A percentile compares a stretch with the other conserved stretches of the same genome.
phyloP scores from a whole-genome alignment of 2,329 filamentous ascomycete species.

The Pezicula rhizophila region DNA sequence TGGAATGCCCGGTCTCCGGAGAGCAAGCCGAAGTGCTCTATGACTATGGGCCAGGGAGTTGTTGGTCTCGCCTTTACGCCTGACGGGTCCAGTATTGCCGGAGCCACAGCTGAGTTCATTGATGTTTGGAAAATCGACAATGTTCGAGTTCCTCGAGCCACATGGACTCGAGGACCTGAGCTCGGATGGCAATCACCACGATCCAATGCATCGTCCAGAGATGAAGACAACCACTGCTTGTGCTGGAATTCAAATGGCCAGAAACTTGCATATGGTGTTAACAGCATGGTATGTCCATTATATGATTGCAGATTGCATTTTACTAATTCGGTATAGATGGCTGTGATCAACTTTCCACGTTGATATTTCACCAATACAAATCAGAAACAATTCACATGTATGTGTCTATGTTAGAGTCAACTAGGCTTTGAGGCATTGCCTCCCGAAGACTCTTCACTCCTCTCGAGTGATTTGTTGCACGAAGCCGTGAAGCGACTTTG shows the following conservation, averaged over 20 bases:
- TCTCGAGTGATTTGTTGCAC: too few relatives aligned
- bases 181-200: slow-evolving; percentile 54
- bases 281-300: slow-evolving; percentile 48
- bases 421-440: too few relatives aligned
- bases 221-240: slow-evolving; percentile 56
- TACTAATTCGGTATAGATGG: slow-evolving; percentile 17
- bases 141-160: slow-evolving; percentile 50
- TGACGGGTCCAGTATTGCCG: slow-evolving; percentile 57
- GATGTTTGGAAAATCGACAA: slow-evolving; percentile 62
- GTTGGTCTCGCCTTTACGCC: slow-evolving; percentile 57
- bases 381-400: too few relatives aligned
- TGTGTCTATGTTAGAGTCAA: too few relatives aligned
- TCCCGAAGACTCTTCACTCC: too few relatives aligned
- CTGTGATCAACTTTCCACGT: slow-evolving; percentile 20
- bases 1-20: slow-evolving; percentile 54
- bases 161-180: slow-evolving; percentile 50
- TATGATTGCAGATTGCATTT: not conserved
- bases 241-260: slow-evolving; percentile 58
- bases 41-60: slow-evolving; percentile 54
- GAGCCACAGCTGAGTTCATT: slow-evolving; percentile 51
- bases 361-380: slow-evolving; percentile 1
- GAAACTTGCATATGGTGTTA: slow-evolving; percentile 57
- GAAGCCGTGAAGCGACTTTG: too few relatives aligned
- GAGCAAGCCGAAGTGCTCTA: slow-evolving; percentile 50
- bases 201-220: slow-evolving; percentile 39